Base-by-base conservation (phyloP, 192 early-diverging fungal species). In the Coemansia aciculifera region DNA sequence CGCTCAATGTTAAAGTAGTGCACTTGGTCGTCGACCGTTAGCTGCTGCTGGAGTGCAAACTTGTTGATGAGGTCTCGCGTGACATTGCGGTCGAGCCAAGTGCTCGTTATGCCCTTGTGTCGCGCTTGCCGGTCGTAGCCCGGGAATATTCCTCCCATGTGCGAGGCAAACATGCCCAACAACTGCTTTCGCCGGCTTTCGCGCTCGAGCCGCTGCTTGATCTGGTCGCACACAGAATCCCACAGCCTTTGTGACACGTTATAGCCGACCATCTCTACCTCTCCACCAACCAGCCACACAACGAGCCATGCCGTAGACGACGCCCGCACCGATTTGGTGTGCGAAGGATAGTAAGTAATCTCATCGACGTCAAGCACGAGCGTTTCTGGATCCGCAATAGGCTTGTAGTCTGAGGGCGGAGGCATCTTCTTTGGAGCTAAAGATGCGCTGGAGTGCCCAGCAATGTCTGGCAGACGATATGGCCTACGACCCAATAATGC, bases 191-290 rank as follows among this genome's bases (percentile, higher is more conserved):
- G 75, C 29, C 81, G 81, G 37, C 66, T 69, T 57, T 83, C 81
- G 69, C 81, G 81, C 69, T 83, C 81, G 1, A 78, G 69, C 8
- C 81, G 72, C 63, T 83, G 75, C 44, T 66, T 68, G 64, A 83
- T 83, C 66, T 83, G 81, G 44, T 83, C 81, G 54, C 72, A 69
- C 11, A 83, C 43, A 44, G 52, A 51, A 31, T 75, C 56, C 81
- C 81, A 83, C n/a, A 83, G 69, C 13, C 46, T 54, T 51, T 75
- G 59, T n/a, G 81, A 77, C 31, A 78, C 73, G 42, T 83, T 83
- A 67, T 83, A 83, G 37, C 81, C 81, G 2, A 83, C 81, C 81
- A 83, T 83, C 68, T 83, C 81, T 19, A 83, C 67, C 73, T 83
- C 81, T 29, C 81, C 81, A n/a, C 81, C 81, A 37, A 83, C 70